Base-by-base conservation (phyloP, 441 rosid species). In the Bocquillonia castaneifolia region DNA sequence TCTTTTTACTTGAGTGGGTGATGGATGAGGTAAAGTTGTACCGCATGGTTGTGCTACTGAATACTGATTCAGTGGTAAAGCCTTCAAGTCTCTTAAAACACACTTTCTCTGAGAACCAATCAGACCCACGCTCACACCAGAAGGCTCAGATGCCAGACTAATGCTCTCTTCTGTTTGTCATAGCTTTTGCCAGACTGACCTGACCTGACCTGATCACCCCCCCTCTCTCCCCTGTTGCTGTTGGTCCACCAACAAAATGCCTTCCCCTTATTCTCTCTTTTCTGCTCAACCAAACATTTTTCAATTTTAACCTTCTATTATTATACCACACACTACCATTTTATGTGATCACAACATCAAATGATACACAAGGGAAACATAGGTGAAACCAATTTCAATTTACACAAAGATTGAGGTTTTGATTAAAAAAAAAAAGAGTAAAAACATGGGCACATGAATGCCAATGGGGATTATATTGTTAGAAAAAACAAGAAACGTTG, bases 91-190 rank as follows among this genome's bases (percentile, higher is more conserved):
- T 67, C 56, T 15, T 15, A 63, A 42, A 61, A 15, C 26, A 15
- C 42, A 25, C 50, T 39, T 44, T 50, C 58, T 54, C 40, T 60
- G 59, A 34, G 54, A 59, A 63, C 53, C 18, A 45, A 10, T 20
- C 64, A 57, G 59, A 72, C 65, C 68, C 72, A 37, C 55, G 69
- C 59, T 36, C 73, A 65, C 65, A 61, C 68, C 73, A 68, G 76
- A 79, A 61, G 44, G 18, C 74, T 64, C 79, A 76, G 75, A 63
- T 0, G 25, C 53, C 69, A 63, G 71, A 48, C 56, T 14, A 31
- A 56, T 64, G 66, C 74, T 59, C 58, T 50, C 70, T 76, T 57
- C 61, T 20, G 5, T 3, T 3, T 42, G 61, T 74, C 70, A 20
- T 22, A 55, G 72, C 58, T 67, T 61, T 48, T n/a, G 48, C 66